Evolutionary conservation across 2,329 filamentous ascomycete genomes (phyloP).

Genomic region (Fusarium tupiense): DNA sequence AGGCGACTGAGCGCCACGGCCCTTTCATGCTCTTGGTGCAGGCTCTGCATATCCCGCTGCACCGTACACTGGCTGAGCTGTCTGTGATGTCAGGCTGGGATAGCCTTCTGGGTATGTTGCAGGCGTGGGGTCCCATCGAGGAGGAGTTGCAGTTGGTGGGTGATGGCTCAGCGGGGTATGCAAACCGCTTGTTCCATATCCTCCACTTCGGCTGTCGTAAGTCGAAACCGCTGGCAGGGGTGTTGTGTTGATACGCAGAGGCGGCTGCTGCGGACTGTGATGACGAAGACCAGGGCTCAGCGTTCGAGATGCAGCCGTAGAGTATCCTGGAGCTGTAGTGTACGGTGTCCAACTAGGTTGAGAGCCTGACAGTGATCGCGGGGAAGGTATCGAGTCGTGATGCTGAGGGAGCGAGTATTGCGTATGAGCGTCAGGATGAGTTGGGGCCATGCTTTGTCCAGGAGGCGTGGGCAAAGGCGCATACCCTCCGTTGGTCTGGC

Average conservation of each 20-base stretch:
- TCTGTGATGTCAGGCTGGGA: constrained; percentile 50
- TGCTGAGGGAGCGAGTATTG: constrained; percentile 57
- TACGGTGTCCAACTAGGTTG: constrained; percentile 61
- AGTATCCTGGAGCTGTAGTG: constrained; percentile 48
- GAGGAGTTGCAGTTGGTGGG: constrained; percentile 50
- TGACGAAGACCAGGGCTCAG: constrained; percentile 52
- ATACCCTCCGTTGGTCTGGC: constrained; percentile 53
- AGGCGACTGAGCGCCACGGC: constrained; percentile 20
- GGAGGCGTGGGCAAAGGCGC: constrained; percentile 60
- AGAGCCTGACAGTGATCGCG: constrained; percentile 60
- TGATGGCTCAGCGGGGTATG: constrained; percentile 54
- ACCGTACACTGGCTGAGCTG: constrained; percentile 53
- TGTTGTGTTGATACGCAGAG: constrained; percentile 51
- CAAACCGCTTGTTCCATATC: constrained; percentile 54
- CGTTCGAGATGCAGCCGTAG: constrained; percentile 51
- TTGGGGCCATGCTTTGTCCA: constrained; percentile 46
- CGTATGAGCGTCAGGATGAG: constrained; percentile 47
- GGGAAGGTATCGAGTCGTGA: constrained; percentile 62
- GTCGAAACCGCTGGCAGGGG: constrained; percentile 51
- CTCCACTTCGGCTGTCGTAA: constrained; percentile 51
- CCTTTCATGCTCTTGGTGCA: constrained; percentile 53
- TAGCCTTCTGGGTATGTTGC: constrained; percentile 53
- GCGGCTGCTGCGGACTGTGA: constrained; percentile 50
- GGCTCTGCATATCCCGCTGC: constrained; percentile 55
- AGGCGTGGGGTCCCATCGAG: constrained; percentile 55